Evolutionary conservation across 345 rosid genomes (phyloP), one percentile per base, ranked within the genome.

Genomic region (Citrus medica): DNA sequence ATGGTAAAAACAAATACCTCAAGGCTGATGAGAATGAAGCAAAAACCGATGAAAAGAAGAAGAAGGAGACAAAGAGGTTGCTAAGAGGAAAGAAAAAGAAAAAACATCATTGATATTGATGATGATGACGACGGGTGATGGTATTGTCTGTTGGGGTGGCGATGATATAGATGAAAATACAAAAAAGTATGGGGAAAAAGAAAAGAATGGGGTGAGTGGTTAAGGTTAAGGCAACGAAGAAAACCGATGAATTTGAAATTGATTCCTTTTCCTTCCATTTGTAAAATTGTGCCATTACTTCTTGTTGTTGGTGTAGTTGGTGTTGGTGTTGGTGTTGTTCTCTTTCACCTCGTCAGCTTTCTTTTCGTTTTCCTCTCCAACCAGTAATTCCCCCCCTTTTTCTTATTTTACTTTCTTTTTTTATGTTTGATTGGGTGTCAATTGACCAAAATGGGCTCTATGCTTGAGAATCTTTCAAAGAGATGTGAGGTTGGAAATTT

Each of bases 221-320:
- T 69, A 38, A 58, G 75, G 76, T 46, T 68, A 60, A 73, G 61
- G 78, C 67, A 28, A 77, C 73, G 73, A 76, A 79, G 80, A 78
- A 82, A 85, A 71, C 76, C 40, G 75, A 82, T 76, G 88, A 85
- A 78, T 83, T 85, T 53, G 58, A 53, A 53, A 53, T 53, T 53
- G 58, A 53, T 53, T 53, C 22, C 58, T 46, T 46, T 12, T 46
- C 81, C 70, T 67, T 53, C 30, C 33, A 33, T 28, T 33, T 33
- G 82, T 77, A 71, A 77, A 59, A 56, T 68, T 67, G 42, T 75
- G 10, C 78, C 24, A n/a, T 42, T 24, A 13, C 48, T 72, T 56
- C 12, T 72, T 38, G 69, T 62, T 66, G 51, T 46, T 78, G 71
- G 24, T 51, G 61, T 80, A 61, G 79, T 3, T 48, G 69, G 24